Percentiles rank a stretch among this genome's conserved stretches.
These are phyloP conservation scores for Chlorella variabilis DNA, from an alignment of 163 green algal species.

Conservation along the genomic window DNA sequence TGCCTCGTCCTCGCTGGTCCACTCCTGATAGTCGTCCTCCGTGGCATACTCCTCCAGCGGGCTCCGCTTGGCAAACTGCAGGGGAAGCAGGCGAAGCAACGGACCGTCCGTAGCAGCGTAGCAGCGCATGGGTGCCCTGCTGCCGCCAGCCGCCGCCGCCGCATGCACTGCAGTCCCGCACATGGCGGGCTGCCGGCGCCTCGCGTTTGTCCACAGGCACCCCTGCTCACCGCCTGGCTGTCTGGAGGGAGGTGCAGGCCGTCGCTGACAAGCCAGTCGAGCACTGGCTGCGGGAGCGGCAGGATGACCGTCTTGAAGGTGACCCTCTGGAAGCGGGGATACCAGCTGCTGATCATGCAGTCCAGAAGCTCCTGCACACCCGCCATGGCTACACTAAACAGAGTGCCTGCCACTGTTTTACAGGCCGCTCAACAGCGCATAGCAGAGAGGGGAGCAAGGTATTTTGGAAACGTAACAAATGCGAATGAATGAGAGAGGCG, in stretches of 20 bases:
- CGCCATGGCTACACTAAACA: conserved; percentile 9
- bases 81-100: too few species aligned
- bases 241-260: conserved; percentile 55
- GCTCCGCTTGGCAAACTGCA: conserved; percentile 42
- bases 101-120: too few species aligned
- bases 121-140: too few species aligned
- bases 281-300: conserved; percentile 54
- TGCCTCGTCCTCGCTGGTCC: conserved; percentile 25
- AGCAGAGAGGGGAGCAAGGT: too few species aligned
- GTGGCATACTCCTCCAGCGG: neutral
- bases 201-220: too few species aligned
- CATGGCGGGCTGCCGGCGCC: too few species aligned
- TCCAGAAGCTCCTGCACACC: conserved; percentile 32
- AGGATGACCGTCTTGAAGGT: conserved; percentile 56
- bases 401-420: neutral
- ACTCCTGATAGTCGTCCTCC: conserved; percentile 44
- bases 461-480: neutral
- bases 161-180: neutral
- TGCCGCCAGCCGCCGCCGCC: neutral
- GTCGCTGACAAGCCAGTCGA: conserved; percentile 71
- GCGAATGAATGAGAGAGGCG: neutral
- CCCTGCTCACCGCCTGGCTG: conserved; percentile 26
- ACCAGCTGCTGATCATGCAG: conserved; percentile 51
- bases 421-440: too few species aligned
- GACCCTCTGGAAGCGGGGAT: conserved; percentile 29